Evolutionary conservation across 2,329 filamentous ascomycete genomes (phyloP).

Genomic region (Monosporascus ibericus): DNA sequence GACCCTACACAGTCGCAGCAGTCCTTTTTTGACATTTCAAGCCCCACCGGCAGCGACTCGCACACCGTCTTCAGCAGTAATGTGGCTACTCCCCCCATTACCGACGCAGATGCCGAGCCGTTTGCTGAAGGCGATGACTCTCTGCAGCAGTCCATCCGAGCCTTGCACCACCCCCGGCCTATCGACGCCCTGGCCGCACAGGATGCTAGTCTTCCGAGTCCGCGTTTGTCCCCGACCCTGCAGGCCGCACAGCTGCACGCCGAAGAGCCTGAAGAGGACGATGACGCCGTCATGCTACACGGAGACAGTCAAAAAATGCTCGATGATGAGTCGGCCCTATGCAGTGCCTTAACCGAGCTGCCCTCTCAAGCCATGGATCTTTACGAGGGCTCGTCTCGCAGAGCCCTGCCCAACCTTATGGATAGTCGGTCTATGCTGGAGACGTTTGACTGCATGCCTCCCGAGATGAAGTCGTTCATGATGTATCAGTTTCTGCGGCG

Average conservation of each 20-base stretch:
- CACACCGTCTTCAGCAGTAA: conserved; percentile 57
- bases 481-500: conserved; percentile 93
- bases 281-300: conserved; percentile 26
- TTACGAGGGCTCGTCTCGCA: conserved; percentile 22
- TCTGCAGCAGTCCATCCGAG: conserved; percentile 39
- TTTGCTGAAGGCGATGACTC: conserved; percentile 46
- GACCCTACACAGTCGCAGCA: conserved; percentile 31
- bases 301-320: conserved; percentile 37
- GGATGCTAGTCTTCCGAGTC: conserved; percentile 90
- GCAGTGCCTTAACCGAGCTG: conserved; percentile 17
- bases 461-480: conserved; percentile 88
- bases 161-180: conserved; percentile 41
- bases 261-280: conserved; percentile 36
- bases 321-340: conserved; percentile 25
- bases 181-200: conserved; percentile 69
- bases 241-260: conserved; percentile 56
- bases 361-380: conserved; percentile 15
- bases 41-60: conserved; percentile 48
- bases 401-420: conserved; percentile 45
- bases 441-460: conserved; percentile 83
- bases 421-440: conserved; percentile 85
- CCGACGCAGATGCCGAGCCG: conserved; percentile 62
- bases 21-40: conserved; percentile 40
- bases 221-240: conserved; percentile 85
- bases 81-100: conserved; percentile 69